Evolutionary conservation across 768 basidiomycete species (phyloP), one percentile per base, ranked within the genome.

Genomic region (Serendipita sp.): DNA sequence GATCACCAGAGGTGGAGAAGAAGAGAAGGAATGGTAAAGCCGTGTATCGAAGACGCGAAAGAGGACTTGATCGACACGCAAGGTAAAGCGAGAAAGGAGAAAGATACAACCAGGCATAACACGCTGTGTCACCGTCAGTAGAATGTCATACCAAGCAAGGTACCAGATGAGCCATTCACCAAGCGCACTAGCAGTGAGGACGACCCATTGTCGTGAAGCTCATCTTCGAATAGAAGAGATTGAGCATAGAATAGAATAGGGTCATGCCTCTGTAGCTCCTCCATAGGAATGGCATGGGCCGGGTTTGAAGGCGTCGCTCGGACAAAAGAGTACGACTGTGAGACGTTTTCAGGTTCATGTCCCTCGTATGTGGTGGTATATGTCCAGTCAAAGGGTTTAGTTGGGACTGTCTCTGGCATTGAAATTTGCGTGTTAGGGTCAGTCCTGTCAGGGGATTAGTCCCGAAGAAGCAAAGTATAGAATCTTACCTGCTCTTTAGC

Each of bases 211-310:
- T 99, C 96, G 69, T 97, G 93, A 48, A 98, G 77, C 72, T 99
- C 96, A 71, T 97, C 93, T 69, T 99, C 95, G 70, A 89, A 98
- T 3, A 98, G 74, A 0, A 91, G 89, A 0, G 97, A 82, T 68
- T 98, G 94, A 4, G 95, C 91, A 70, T 95, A 98, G 73, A 95
- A 99, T n/a, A 97, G 76, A 67, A 98, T 98, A 16, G 96, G 96
- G 73, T 97, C 95, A 63, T 84, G 90, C 28, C 88, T 81, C 9
- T 85, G 86, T 31, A 98, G 81, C 65, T 94, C 85, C 0, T 83
- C 80, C 67, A 95, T 77, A 0, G 95, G 93, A 63, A 99, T 94
- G 7, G 71, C 66, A 67, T 93, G 85, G 0, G 74, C 69, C 0
- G 76, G 68, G 63, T 88, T 75, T 34, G 79, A 75, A 1, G 80